phyloP scores from a whole-genome alignment of 2,329 filamentous ascomycete species.

The Colletotrichum paranaense region DNA sequence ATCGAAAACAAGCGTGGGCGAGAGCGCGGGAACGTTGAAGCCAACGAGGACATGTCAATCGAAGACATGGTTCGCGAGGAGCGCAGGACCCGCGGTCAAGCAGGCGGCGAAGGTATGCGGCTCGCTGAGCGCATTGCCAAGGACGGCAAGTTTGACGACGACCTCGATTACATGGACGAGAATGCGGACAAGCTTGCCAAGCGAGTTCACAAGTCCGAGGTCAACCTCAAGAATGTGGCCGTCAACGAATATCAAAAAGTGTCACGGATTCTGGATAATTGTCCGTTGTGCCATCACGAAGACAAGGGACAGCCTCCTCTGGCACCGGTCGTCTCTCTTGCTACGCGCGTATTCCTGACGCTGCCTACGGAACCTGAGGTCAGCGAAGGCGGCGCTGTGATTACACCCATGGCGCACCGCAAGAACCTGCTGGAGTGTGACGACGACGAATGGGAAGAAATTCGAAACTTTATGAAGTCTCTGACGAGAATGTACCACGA shows the following conservation, averaged over 20 bases:
- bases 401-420: slow-evolving; percentile 88
- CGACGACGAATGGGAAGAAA: slow-evolving; percentile 99
- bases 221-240: slow-evolving; percentile 87
- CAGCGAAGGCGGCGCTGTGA: slow-evolving; percentile 83
- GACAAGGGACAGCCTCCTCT: slow-evolving; percentile 79
- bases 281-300: slow-evolving; percentile 93
- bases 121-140: slow-evolving; percentile 95
- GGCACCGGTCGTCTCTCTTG: slow-evolving; percentile 88
- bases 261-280: slow-evolving; percentile 85
- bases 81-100: slow-evolving; percentile 81
- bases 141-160: slow-evolving; percentile 89
- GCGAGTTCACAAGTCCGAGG: slow-evolving; percentile 87
- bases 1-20: slow-evolving; percentile 84
- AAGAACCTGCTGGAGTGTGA: slow-evolving; percentile 96
- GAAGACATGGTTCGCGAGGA: slow-evolving; percentile 98
- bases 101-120: slow-evolving; percentile 82
- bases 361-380: slow-evolving; percentile 91
- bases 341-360: slow-evolving; percentile 87
- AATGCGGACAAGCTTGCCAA: slow-evolving; percentile 91
- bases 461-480: slow-evolving; percentile 99
- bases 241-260: slow-evolving; percentile 91
- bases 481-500: slow-evolving; percentile 95
- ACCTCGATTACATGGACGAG: slow-evolving; percentile 97
- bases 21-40: slow-evolving; percentile 85
- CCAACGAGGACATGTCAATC: slow-evolving; percentile 95